Base-by-base conservation (phyloP, 2,329 filamentous ascomycete species). In the Madurella mycetomatis region DNA sequence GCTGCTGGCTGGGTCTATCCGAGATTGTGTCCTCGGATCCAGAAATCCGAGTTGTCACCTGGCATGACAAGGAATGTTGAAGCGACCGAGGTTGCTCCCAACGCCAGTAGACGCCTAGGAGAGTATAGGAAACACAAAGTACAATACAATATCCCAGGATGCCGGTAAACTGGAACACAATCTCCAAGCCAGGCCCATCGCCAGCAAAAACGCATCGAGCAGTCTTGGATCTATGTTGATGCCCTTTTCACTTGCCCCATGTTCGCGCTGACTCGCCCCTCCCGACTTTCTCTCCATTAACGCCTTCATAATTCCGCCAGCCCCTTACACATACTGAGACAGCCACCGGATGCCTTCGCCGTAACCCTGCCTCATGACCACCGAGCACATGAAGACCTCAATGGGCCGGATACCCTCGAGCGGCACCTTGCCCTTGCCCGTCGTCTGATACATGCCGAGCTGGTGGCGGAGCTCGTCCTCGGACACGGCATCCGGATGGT, bases 371-470 rank as follows among this genome's bases (percentile, higher is more conserved):
- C 92, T 84, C 90, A 96, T 96, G 60, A 97, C 92, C 64, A 97
- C 92, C 66, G 90, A 95, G 83, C 92, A 97, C 94, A 99, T 95
- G 76, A 97, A 97, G 60, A 97, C 84, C 81, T 99, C 94, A 68
- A 99, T 92, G 19, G 92, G 90, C 65, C 92, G 82, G 73, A 96
- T 95, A 34, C 90, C 90, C 78, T 96, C 92, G 63, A 72, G 80
- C 60, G 87, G 89, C 59, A 95, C 86, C 81, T 95, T 95, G 74
- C 91, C 91, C 83, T 96, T 96, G 67, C 92, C 92, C 58, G 90
- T 96, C 53, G 92, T 96, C 76, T 97, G 92, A 76, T 95, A 97
- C 67, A 99, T 76, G 60, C 94, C 94, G 55, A 99, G 80, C 72
- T 92, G 88, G 71, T 92, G 87, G 73, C 94, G 84, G 69, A 97